Base-by-base conservation (phyloP, 176 grass and related monocot genomes). In the Eragrostis nindensis region DNA sequence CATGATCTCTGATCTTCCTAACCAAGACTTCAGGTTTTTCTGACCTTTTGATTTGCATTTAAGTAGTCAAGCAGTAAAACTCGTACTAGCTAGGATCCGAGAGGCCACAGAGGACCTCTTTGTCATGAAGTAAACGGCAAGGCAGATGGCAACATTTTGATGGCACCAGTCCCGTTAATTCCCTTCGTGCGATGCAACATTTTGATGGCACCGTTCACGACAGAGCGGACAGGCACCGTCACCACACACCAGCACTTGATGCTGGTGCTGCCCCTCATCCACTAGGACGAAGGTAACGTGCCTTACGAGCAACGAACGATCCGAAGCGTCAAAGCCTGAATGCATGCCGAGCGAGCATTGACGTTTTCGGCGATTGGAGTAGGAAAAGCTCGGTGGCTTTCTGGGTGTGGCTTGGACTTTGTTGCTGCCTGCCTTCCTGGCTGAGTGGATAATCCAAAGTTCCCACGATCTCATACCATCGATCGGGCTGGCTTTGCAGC, bases 341-440 rank as follows among this genome's bases (percentile, higher is more conserved):
- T 46, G n/a, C n/a, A n/a, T n/a, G 30, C 19, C 18, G 30, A 25
- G 65, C 29, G 66, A 45, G 11, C 7, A 27, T 29, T 16, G 5
- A 52, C 11, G 59, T 21, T 32, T 48, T 15, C 36, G 5, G 19
- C 32, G 12, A 27, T 17, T 26, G 76, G 44, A n/a, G 11, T 71
- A 8, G 18, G 19, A 52, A 74, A 83, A 65, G 68, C 59, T 27
- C n/a, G 14, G 80, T 22, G 12, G 8, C 61, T 38, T 88, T 88
- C 57, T 73, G 39, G 50, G 66, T 56, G 57, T 5, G 7, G 29
- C 9, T 29, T 75, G 38, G 48, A 19, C 46, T 53, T 78, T 78
- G 27, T 50, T 39, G 61, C 18, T 39, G 5, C 27, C 7, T 5
- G 59, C 18, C 50, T 24, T 15, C 65, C 36, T 40, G 42, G 14